These are phyloP conservation scores for Alternaria conjuncta DNA, from an alignment of 2,329 filamentous ascomycete species.

Conservation along the genomic window DNA sequence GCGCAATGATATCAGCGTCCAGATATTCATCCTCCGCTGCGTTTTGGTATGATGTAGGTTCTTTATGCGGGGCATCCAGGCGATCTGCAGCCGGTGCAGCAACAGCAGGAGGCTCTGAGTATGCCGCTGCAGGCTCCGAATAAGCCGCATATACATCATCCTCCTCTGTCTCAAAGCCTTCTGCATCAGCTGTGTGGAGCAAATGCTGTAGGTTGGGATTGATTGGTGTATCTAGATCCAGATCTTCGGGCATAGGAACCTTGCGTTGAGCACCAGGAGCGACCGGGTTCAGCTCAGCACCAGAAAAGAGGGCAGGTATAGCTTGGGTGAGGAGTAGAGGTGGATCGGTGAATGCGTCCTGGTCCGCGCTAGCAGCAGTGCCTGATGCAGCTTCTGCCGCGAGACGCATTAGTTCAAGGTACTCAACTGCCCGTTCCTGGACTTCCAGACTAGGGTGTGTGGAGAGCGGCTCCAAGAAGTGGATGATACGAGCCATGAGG, in stretches of 20 bases:
- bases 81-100: conserved; percentile 51
- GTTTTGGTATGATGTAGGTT: conserved; percentile 54
- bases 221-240: conserved; percentile 83
- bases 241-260: conserved; percentile 76
- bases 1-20: conserved; percentile 75
- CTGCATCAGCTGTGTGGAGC: conserved; percentile 60
- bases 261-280: conserved; percentile 82
- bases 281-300: conserved; percentile 91
- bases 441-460: conserved; percentile 89
- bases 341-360: conserved; percentile 74
- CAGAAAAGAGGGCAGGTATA: conserved; percentile 84
- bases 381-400: conserved; percentile 79
- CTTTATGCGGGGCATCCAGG: conserved; percentile 48
- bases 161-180: conserved; percentile 51
- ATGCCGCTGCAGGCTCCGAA: conserved; percentile 48
- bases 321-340: conserved; percentile 88
- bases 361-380: conserved; percentile 63
- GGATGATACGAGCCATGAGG: conserved; percentile 79
- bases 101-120: conserved; percentile 21
- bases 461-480: conserved; percentile 79
- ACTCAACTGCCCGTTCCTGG: conserved; percentile 92
- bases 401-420: conserved; percentile 85
- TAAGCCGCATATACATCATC: conserved; percentile 57
- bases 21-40: conserved; percentile 61
- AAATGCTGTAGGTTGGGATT: conserved; percentile 75